These are phyloP conservation scores for Vanrija sp. DNA, from an alignment of 1,284 basidiomycete genomes.

Conservation along the genomic window DNA sequence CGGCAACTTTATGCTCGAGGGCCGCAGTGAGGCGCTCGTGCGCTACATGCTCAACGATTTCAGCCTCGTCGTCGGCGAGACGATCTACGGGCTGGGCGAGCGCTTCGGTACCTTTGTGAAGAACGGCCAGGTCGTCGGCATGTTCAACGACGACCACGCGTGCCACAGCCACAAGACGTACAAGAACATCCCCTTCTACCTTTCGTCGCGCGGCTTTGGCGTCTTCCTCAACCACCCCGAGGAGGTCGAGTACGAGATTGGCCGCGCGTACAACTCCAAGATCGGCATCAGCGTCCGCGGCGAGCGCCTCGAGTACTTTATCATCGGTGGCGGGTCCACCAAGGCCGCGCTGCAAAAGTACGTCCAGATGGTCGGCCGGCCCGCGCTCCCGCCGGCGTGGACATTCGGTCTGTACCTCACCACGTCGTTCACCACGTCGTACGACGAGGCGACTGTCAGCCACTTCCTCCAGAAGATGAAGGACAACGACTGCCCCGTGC, in stretches of 20 bases:
- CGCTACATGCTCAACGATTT: conserved; percentile 64
- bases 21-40: conserved; percentile 18
- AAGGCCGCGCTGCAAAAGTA: conserved; percentile 36
- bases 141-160: conserved; percentile 60
- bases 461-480: conserved; percentile 67
- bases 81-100: conserved; percentile 64
- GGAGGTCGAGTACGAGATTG: conserved; percentile 67
- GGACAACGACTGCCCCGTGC: conserved; percentile 62
- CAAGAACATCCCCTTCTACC: conserved; percentile 49
- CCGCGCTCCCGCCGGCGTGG: conserved; percentile 63
- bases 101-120: conserved; percentile 70
- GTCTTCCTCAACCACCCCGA: conserved; percentile 71
- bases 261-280: conserved; percentile 67
- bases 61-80: conserved; percentile 64
- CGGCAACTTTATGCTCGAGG: conserved; percentile 7
- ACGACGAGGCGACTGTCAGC: conserved; percentile 63
- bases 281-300: conserved; percentile 65
- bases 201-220: conserved; percentile 60
- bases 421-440: conserved; percentile 67
- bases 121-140: conserved; percentile 62
- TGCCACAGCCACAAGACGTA: conserved; percentile 66
- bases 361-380: conserved; percentile 19
- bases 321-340: conserved; percentile 52
- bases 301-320: conserved; percentile 59
- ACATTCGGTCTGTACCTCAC: conserved; percentile 72